A percentile compares a stretch with the other conserved stretches of the same genome.
Evolutionary conservation across 164 flowering plant species (phyloP).

Genomic region (Nymphaea thermarum): DNA sequence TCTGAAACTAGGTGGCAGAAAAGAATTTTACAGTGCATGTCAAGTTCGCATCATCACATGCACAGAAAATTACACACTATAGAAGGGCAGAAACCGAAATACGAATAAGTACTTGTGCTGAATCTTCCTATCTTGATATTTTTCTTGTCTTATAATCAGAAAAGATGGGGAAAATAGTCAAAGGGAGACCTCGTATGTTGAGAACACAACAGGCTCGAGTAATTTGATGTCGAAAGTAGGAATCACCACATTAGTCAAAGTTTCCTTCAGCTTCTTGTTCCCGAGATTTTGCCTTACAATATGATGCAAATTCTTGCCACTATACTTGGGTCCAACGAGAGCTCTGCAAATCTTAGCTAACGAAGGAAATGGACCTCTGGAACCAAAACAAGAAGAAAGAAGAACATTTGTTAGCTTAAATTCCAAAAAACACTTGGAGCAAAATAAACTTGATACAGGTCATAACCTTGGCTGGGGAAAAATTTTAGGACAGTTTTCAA

Average conservation of each 20-base stretch:
- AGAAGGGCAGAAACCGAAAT: no score
- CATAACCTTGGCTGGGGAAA: constrained; percentile 18
- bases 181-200: constrained; percentile 10
- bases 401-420: not conserved
- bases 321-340: constrained; percentile 11
- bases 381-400: not conserved
- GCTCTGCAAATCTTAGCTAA: not conserved
- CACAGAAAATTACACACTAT: no score
- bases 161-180: not conserved
- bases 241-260: constrained; percentile 12
- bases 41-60: no score
- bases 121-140: no score
- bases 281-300: constrained; percentile 5
- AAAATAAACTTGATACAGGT: not conserved
- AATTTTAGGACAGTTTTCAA: constrained; percentile 23
- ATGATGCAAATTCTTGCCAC: constrained; percentile 10
- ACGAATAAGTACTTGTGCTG: no score
- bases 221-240: constrained; percentile 13
- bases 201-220: constrained; percentile 24
- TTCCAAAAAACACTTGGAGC: not conserved
- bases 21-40: no score
- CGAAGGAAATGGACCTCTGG: constrained; percentile 2
- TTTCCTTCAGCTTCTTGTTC: constrained; percentile 6
- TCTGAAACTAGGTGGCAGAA: no score
- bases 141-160: no score